Conservation (phyloP, 2,329 filamentous ascomycete genomes). For the Talaromyces atroroseus region DNA sequence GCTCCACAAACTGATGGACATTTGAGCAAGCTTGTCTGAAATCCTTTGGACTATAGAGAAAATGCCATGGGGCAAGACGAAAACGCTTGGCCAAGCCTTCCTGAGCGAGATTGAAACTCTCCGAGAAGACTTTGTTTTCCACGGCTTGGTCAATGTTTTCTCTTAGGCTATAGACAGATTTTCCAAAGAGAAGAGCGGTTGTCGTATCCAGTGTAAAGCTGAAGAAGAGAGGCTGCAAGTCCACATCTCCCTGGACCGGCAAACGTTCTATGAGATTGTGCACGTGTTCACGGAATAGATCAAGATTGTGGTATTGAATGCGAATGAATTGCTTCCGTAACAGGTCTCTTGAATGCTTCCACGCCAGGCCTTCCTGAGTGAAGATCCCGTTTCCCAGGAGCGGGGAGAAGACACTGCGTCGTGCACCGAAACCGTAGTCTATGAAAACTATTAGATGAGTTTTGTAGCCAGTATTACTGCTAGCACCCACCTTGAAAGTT, state of each 20-base stretch:
- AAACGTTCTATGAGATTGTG: constrained; percentile 28
- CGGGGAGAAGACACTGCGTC: background rate
- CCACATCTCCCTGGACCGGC: constrained; percentile 17
- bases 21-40: constrained; percentile 19
- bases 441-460: background rate
- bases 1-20: background rate
- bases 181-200: constrained; percentile 34
- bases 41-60: constrained; percentile 23
- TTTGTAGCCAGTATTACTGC: background rate
- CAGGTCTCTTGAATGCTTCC: constrained; percentile 27
- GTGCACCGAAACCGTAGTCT: constrained; percentile 2
- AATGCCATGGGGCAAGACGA: constrained; percentile 28
- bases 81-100: constrained; percentile 22
- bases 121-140: constrained; percentile 16
- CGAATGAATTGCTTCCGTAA: constrained; percentile 31
- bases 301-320: constrained; percentile 28
- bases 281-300: constrained; percentile 25
- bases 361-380: constrained; percentile 14
- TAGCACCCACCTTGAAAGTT: constrained; percentile 15
- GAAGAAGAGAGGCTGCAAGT: constrained; percentile 36
- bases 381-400: background rate
- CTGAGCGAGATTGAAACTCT: constrained; percentile 21
- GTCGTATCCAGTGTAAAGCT: constrained; percentile 33
- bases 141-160: background rate
- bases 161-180: constrained; percentile 8